These are phyloP conservation scores for Paramecium octaurelia DNA, from an alignment of 73 alveolate species.

Conservation along the genomic window DNA sequence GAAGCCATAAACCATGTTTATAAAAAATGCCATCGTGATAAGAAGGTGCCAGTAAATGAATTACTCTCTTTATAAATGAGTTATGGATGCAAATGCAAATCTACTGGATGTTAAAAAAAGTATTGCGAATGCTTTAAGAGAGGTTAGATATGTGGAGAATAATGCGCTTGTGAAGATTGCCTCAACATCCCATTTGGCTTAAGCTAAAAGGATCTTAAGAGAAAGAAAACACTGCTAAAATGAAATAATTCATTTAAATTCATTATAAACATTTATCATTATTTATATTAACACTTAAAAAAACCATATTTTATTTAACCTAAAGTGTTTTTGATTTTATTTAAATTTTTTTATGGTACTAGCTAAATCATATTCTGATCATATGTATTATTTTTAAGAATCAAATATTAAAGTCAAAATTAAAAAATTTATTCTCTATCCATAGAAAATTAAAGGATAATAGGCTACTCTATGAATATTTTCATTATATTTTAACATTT, in stretches of 20 bases:
- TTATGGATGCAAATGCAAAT: constrained; percentile 69
- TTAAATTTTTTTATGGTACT: no score
- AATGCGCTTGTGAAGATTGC: constrained; percentile 71
- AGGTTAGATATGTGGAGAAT: constrained; percentile 65
- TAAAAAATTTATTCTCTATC: no score
- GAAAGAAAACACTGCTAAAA: constrained; percentile 24
- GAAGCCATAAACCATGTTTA: constrained; percentile 60
- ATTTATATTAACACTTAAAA: neutral
- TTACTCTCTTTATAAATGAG: constrained; percentile 52
- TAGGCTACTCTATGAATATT: no score
- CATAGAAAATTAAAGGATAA: no score
- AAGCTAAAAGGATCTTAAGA: neutral
- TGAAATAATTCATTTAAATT: neutral
- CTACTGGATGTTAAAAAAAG: constrained; percentile 70
- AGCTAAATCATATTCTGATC: no score
- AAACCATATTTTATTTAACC: neutral
- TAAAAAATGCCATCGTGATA: constrained; percentile 71
- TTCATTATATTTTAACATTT: no score
- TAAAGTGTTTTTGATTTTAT: no score
- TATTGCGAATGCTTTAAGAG: constrained; percentile 78
- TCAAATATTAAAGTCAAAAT: no score
- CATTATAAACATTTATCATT: neutral
- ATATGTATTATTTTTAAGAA: no score
- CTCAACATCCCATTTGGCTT: constrained; percentile 35
- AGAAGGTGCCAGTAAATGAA: constrained; percentile 64